Conservation (phyloP, 1,284 basidiomycete genomes). For the Marasmius oreades region DNA sequence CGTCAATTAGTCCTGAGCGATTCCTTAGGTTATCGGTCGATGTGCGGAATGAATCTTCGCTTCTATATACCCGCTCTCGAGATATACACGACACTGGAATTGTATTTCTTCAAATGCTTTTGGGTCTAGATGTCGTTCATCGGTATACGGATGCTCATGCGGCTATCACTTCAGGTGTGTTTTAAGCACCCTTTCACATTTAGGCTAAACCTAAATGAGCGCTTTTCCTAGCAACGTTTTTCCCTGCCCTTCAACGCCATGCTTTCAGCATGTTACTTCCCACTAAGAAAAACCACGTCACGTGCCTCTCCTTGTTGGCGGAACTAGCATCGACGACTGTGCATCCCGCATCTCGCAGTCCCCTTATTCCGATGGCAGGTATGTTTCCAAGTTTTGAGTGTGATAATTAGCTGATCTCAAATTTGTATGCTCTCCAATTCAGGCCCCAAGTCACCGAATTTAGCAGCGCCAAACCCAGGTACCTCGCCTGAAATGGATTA, state of each 20-base stretch:
- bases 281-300: conserved; percentile 50
- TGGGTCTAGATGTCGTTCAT: conserved; percentile 59
- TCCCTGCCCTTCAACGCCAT: conserved; percentile 44
- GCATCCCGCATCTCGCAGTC: conserved; percentile 23
- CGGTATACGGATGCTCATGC: conserved; percentile 36
- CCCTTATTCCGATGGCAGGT: conserved; percentile 33
- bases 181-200: no score
- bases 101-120: conserved; percentile 72
- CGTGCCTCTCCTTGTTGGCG: conserved; percentile 43
- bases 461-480: conserved; percentile 27
- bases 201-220: no score
- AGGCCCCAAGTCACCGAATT: conserved; percentile 47
- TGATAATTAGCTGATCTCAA: conserved; percentile 2
- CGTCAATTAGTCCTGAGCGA: conserved; percentile 2
- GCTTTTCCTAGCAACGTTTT: conserved; percentile 42
- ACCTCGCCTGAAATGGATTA: conserved; percentile 64
- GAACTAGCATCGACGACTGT: conserved; percentile 36
- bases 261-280: conserved; percentile 57
- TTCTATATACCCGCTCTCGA: conserved; percentile 65
- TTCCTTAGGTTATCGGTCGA: conserved; percentile 61
- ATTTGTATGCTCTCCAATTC: background rate
- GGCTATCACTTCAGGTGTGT: conserved; percentile 41
- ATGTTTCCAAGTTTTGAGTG: background rate
- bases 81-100: conserved; percentile 77
- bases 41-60: conserved; percentile 59